Evolutionary conservation across 2,329 filamentous ascomycete genomes (phyloP).

Genomic region (Colletotrichum cordylinicola): DNA sequence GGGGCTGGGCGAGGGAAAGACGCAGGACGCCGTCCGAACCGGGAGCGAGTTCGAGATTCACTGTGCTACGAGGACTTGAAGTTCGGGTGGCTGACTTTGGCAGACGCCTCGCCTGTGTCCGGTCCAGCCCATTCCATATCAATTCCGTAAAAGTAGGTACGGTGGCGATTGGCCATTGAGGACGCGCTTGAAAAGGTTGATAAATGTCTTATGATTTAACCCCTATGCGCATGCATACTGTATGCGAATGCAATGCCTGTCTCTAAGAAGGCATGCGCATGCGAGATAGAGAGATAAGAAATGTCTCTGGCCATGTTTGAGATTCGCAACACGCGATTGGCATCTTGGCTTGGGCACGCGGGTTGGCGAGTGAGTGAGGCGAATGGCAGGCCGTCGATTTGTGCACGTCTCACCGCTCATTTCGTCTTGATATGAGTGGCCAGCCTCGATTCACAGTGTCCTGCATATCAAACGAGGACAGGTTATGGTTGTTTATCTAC

Average conservation of each 20-base stretch:
- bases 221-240: neutral
- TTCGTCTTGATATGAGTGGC: neutral
- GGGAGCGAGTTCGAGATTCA: neutral
- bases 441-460: neutral
- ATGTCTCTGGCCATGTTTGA: neutral
- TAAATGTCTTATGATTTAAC: neutral
- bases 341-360: neutral
- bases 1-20: neutral
- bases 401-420: conserved; percentile 12
- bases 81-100: neutral
- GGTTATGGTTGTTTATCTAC: neutral
- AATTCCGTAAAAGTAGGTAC: neutral
- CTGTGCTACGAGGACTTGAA: neutral
- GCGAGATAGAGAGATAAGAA: conserved; percentile 3
- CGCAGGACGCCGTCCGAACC: neutral
- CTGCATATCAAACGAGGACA: neutral
- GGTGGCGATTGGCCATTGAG: neutral
- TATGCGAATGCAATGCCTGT: conserved; percentile 3
- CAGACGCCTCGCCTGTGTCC: neutral
- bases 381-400: neutral
- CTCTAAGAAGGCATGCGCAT: conserved; percentile 10
- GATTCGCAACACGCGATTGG: conserved; percentile 6
- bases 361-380: neutral
- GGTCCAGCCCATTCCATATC: neutral
- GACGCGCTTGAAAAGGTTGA: neutral